These are phyloP conservation scores for Olyra latifolia DNA, from an alignment of 176 grass and related monocot species.

Conservation along the genomic window DNA sequence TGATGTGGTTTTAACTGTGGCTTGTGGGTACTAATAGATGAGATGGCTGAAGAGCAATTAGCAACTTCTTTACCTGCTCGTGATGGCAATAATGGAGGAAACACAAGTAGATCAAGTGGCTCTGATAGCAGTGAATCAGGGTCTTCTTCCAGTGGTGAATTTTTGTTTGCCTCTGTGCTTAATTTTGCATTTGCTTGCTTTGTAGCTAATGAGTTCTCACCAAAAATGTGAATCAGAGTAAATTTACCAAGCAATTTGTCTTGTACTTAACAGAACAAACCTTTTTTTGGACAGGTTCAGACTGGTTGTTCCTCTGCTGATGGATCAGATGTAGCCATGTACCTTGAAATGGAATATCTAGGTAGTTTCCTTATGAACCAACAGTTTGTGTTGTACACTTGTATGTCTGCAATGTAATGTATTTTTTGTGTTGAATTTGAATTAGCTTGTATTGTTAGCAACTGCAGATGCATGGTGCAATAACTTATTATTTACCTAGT, in stretches of 20 bases:
- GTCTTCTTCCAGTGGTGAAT: slow-evolving; percentile 83
- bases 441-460: background rate
- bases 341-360: slow-evolving; percentile 38
- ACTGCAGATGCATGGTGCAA: background rate
- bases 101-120: slow-evolving; percentile 67
- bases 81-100: slow-evolving; percentile 55
- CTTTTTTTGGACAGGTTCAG: slow-evolving; percentile 62
- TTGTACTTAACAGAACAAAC: background rate
- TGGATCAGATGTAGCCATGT: slow-evolving; percentile 59
- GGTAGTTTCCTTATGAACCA: slow-evolving; percentile 18
- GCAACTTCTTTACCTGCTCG: slow-evolving; percentile 37
- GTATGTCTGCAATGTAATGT: background rate
- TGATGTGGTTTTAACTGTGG: background rate
- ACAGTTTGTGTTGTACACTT: background rate
- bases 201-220: background rate
- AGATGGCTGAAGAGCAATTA: slow-evolving; percentile 13
- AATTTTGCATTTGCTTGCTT: background rate
- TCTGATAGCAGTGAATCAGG: slow-evolving; percentile 77
- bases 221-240: background rate
- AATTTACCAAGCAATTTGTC: background rate
- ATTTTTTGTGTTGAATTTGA: background rate
- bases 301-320: slow-evolving; percentile 77
- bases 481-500: background rate
- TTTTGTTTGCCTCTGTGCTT: slow-evolving; percentile 3
- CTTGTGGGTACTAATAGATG: slow-evolving; percentile 2